Conservation (phyloP, 2,329 filamentous ascomycete species). For the Sclerotinia glacialis region DNA sequence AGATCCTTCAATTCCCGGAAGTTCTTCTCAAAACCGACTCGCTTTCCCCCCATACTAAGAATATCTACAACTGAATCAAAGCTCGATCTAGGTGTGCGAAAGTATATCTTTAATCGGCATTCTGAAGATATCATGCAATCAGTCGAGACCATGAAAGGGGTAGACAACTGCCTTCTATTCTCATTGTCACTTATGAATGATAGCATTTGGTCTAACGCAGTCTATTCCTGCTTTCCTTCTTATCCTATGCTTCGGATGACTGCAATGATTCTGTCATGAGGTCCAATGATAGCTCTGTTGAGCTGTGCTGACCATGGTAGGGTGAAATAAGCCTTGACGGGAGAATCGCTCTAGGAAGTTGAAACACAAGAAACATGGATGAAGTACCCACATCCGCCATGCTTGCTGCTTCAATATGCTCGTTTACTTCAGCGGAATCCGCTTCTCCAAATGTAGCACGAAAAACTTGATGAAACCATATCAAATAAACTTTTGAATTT, state of each 20-base stretch:
- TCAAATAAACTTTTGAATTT: constrained; percentile 2
- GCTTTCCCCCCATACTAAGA: neutral
- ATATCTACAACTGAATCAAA: constrained; percentile 9
- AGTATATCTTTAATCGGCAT: constrained; percentile 6
- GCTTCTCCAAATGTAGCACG: neutral
- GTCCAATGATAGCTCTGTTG: neutral
- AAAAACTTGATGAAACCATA: constrained; percentile 2
- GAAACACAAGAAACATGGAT: constrained; percentile 8
- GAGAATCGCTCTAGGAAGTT: constrained; percentile 6
- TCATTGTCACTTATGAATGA: constrained; percentile 1
- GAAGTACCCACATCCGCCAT: neutral
- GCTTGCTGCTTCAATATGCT: constrained; percentile 2
- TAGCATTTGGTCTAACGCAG: neutral
- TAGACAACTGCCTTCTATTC: neutral
- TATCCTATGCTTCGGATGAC: neutral
- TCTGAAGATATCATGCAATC: constrained; percentile 2
- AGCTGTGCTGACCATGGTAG: neutral
- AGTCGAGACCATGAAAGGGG: constrained; percentile 6
- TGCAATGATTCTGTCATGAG: neutral
- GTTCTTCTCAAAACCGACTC: neutral
- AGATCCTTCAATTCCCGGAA: neutral
- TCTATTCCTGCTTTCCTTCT: neutral
- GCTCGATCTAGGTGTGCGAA: constrained; percentile 5
- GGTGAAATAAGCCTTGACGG: constrained; percentile 2
- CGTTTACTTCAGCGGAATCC: neutral